Evolutionary conservation across 768 basidiomycete species (phyloP).

Genomic region (Podaxis sp.): DNA sequence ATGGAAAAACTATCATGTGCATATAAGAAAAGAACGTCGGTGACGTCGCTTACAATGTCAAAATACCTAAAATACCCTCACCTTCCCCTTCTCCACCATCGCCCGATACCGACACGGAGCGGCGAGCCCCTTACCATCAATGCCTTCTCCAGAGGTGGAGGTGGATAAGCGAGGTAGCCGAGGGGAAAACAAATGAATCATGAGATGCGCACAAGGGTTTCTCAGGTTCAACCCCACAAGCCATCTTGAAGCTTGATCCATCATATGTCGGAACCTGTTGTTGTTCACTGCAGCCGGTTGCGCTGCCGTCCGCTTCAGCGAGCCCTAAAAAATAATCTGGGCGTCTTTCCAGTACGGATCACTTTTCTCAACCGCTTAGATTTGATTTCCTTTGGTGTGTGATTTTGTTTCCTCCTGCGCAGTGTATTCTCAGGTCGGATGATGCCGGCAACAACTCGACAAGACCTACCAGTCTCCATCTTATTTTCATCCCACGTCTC

Average conservation of each 20-base stretch:
- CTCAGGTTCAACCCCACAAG: not conserved
- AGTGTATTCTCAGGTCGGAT: not conserved
- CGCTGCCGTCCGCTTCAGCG: not conserved
- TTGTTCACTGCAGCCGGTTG: not conserved
- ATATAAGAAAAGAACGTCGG: not conserved
- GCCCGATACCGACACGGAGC: conserved; percentile 10
- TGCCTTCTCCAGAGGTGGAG: conserved; percentile 2
- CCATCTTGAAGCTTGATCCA: not conserved
- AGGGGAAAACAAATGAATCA: conserved; percentile 2
- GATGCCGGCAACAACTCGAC: not conserved
- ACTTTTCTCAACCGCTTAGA: not conserved
- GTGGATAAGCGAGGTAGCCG: conserved; percentile 11
- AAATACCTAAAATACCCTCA: not conserved
- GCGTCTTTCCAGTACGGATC: conserved; percentile 1
- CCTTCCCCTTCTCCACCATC: not conserved
- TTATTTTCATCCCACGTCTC: not conserved
- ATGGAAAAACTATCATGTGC: not conserved
- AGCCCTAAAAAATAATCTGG: too few species aligned
- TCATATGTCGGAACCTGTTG: not conserved
- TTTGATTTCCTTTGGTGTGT: not conserved
- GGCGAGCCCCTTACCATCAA: conserved; percentile 4
- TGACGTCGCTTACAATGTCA: conserved; percentile 10
- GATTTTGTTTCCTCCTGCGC: not conserved
- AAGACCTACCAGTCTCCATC: not conserved
- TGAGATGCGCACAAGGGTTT: not conserved